phyloP scores from a whole-genome alignment of 768 basidiomycete species.

The Kondoa subrosea region DNA sequence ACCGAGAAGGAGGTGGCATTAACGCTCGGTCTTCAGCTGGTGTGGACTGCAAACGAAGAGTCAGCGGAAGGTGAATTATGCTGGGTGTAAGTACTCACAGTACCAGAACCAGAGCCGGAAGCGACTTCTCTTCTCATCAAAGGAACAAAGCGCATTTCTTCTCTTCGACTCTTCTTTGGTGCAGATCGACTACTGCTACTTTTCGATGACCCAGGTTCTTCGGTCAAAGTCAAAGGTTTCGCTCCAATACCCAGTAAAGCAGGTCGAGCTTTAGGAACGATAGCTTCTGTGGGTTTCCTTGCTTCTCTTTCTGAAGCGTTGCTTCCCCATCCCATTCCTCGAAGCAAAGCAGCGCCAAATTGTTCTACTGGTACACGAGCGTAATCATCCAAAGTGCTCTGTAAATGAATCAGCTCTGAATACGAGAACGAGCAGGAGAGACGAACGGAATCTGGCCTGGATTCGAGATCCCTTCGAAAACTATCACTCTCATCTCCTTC shows the following conservation, averaged over 20 bases:
- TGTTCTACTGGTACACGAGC: constrained; percentile 75
- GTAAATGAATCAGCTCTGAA: neutral
- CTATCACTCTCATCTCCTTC: constrained; percentile 61
- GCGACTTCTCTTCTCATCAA: constrained; percentile 50
- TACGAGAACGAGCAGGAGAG: neutral
- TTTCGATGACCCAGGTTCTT: constrained; percentile 36
- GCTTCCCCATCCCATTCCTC: constrained; percentile 49
- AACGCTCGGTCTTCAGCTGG: neutral
- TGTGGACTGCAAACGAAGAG: neutral
- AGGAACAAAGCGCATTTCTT: constrained; percentile 67
- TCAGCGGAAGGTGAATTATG: neutral
- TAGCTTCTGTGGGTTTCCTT: constrained; percentile 47
- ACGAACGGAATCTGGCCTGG: constrained; percentile 41
- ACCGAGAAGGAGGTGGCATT: neutral
- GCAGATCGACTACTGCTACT: constrained; percentile 26
- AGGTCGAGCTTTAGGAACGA: constrained; percentile 64
- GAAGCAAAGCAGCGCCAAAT: constrained; percentile 78
- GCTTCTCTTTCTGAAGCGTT: constrained; percentile 43
- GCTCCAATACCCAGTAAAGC: constrained; percentile 84
- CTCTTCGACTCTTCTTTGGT: constrained; percentile 33
- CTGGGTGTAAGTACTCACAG: neutral
- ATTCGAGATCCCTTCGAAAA: constrained; percentile 61
- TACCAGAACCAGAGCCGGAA: constrained; percentile 24
- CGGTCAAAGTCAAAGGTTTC: constrained; percentile 59
- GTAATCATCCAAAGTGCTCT: constrained; percentile 66